Evolutionary conservation across 225 moss, liverwort and hornwort species (phyloP), one percentile per base, ranked within the genome.

Genomic region (Lunularia cruciata): DNA sequence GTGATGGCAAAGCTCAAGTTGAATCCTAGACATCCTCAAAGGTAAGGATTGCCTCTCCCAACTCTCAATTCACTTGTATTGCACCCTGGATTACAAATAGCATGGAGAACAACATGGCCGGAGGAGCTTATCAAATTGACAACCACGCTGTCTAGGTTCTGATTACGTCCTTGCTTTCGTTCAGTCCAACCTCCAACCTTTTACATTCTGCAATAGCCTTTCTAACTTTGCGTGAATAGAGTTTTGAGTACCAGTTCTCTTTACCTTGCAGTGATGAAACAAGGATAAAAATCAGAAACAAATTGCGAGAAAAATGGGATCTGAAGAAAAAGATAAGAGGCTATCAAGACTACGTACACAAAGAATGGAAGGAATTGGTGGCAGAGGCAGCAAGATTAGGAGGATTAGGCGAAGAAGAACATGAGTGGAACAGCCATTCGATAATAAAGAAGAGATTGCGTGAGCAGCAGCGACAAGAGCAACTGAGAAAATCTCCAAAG

Each of bases 351-450:
- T 11, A 46, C 0, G 72, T 81, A 69, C 35, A 75, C 26, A 81
- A 73, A 45, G 84, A 93, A 18, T 98, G 96, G 96, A 82, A 81
- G 47, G 79, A 85, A 52, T 31, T 69, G 71, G 68, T 93, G 65
- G 92, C 96, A 48, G 88, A 98, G 65, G 79, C 82, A 56, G 96
- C 90, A 53, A 84, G 93, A 61, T 32, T 69, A 47, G 96, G 96
- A 38, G 73, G 20, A 0, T 39, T 76, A 15, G 86, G 75, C 64
- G 90, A 98, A 15, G 85, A 89, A 68, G 93, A 86, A 67, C 73
- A 85, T 7, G 67, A 81, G 48, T 98, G 96, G 96, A 78, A 84
- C 39, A 82, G 84, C 35, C 87, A 82, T 63, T 71, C 22, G 60
- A 68, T 64, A 30, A 60, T 88, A 6, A 81, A 70, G 52, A 71